phyloP scores from a whole-genome alignment of 129 eudicot species.

The Heracleum sosnowskyi region DNA sequence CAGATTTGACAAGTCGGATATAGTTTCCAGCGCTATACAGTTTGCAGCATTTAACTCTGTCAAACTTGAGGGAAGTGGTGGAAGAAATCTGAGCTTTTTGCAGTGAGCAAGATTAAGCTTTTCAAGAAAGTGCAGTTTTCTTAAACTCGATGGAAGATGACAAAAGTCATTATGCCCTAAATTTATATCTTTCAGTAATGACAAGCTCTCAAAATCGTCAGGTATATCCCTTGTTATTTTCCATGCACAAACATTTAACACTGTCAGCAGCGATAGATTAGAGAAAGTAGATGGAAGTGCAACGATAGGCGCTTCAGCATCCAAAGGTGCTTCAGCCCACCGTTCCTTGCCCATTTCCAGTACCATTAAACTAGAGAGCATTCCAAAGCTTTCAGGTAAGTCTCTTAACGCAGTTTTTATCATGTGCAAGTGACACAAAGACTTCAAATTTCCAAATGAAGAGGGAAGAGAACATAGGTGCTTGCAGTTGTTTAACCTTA shows the following conservation, averaged over 20 bases:
- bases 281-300: constrained; percentile 32
- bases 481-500: constrained; percentile 23
- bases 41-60: constrained; percentile 22
- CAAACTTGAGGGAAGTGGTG: constrained; percentile 37
- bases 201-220: constrained; percentile 27
- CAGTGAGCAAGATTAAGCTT: constrained; percentile 23
- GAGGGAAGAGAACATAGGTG: constrained; percentile 18
- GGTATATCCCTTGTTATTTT: constrained; percentile 22
- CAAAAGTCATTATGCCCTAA: constrained; percentile 26
- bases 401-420: constrained; percentile 19
- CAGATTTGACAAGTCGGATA: constrained; percentile 33
- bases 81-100: constrained; percentile 24
- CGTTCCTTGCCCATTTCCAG: constrained; percentile 28
- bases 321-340: neutral
- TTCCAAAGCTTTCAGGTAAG: constrained; percentile 35
- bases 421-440: constrained; percentile 17
- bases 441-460: constrained; percentile 25
- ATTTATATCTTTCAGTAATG: constrained; percentile 15
- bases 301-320: neutral
- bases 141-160: constrained; percentile 28
- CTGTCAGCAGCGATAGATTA: constrained; percentile 20
- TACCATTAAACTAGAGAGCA: constrained; percentile 22
- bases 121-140: constrained; percentile 20
- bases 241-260: constrained; percentile 32
- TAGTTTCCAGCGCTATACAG: constrained; percentile 20